phyloP scores from a whole-genome alignment of 768 basidiomycete genomes.

The Favolaschia claudopus region DNA sequence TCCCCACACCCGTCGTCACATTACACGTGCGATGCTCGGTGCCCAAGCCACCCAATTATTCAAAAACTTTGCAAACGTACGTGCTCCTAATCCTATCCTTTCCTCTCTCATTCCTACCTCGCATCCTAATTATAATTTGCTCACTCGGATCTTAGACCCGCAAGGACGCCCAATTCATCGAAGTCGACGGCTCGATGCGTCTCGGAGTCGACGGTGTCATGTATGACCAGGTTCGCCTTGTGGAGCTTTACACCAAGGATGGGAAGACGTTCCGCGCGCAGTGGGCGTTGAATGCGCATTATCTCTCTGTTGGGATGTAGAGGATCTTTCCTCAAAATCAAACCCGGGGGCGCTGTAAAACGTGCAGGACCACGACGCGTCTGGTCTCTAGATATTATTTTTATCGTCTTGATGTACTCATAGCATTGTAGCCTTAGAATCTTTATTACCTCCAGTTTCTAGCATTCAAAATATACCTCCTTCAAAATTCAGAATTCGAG shows the following conservation, averaged over 20 bases:
- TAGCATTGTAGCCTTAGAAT: no score
- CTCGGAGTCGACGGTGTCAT: constrained; percentile 14
- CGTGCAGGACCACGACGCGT: no score
- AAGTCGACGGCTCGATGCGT: neutral
- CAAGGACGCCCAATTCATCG: neutral
- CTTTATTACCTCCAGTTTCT: no score
- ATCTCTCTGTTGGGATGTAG: no score
- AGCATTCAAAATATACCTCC: no score
- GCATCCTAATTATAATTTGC: neutral
- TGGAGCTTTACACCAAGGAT: constrained; percentile 21
- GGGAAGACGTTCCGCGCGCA: constrained; percentile 16
- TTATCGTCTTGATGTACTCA: no score
- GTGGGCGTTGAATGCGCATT: constrained; percentile 16
- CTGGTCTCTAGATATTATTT: no score
- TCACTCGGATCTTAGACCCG: constrained; percentile 2
- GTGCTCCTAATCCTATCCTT: no score
- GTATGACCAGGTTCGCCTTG: constrained; percentile 22
- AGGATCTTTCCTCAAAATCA: no score
- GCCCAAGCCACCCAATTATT: constrained; percentile 16
- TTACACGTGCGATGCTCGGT: constrained; percentile 21
- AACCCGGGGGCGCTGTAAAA: no score
- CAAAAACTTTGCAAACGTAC: constrained; percentile 18
- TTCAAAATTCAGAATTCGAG: no score
- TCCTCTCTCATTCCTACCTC: neutral
- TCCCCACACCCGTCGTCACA: constrained; percentile 9